A percentile compares a stretch with the other conserved stretches of the same genome.
Conservation (phyloP, 768 basidiomycete genomes). For the Mycena belliarum region DNA sequence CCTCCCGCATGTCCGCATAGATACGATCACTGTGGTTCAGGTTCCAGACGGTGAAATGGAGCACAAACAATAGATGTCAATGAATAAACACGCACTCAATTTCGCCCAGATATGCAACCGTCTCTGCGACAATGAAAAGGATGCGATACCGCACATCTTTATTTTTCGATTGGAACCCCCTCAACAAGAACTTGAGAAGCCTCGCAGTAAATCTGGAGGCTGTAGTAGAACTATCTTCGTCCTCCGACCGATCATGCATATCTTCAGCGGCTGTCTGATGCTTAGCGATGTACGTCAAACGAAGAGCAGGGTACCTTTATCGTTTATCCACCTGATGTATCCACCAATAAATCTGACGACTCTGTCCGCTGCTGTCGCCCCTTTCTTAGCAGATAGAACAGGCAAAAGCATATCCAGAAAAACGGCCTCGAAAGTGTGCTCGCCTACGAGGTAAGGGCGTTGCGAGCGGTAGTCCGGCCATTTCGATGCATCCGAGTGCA, state of each 20-base stretch:
- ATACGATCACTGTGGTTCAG: constrained; percentile 65
- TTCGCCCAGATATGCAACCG: constrained; percentile 78
- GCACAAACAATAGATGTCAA: background rate
- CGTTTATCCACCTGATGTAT: constrained; percentile 74
- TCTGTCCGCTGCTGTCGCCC: constrained; percentile 70
- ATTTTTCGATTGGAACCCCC: constrained; percentile 83
- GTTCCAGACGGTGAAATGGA: background rate
- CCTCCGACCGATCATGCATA: constrained; percentile 29
- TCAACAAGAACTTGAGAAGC: constrained; percentile 66
- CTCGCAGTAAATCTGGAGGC: constrained; percentile 66
- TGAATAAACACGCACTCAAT: constrained; percentile 65
- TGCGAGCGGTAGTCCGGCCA: constrained; percentile 36
- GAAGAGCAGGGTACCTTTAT: constrained; percentile 65
- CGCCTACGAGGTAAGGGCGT: constrained; percentile 60
- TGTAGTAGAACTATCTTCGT: constrained; percentile 47
- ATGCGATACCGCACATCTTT: constrained; percentile 82
- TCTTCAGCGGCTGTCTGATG: constrained; percentile 38
- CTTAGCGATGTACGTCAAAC: background rate
- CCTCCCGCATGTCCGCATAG: constrained; percentile 59
- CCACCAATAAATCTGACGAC: constrained; percentile 80
- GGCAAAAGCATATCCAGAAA: constrained; percentile 52
- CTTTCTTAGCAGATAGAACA: constrained; percentile 78
- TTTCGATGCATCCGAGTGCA: constrained; percentile 67
- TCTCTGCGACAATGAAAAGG: constrained; percentile 71
- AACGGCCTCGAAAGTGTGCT: constrained; percentile 55